Base-by-base conservation (phyloP, 257 asterid species). In the Plantago major region DNA sequence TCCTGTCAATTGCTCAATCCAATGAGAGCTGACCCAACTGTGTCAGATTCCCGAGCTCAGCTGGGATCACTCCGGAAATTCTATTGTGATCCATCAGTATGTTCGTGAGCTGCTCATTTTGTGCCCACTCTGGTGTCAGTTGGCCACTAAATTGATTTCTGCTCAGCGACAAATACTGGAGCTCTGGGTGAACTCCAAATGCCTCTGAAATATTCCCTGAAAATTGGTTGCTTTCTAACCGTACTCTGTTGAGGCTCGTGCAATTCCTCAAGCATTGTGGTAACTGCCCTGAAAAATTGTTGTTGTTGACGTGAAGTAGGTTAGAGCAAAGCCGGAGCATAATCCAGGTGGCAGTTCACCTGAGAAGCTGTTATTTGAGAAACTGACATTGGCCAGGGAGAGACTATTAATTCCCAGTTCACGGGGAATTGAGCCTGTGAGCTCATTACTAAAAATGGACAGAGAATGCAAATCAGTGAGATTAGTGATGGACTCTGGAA, bases 221-320 rank as follows among this genome's bases (percentile, higher is more conserved):
- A 19, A 90, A 72, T 5, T 16, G 73, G 73, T 90, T 90, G 22
- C 70, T 86, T 59, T 87, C 95, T 50, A 90, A 62, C 63, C 92
- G 69, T 4, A 87, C 73, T 57, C 95, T 72, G 1, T 8, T 62
- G 6, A 84, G 73, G 42, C 51, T n/a, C 1, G 84, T 71, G 78
- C 96, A 90, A 50, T 79, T 79, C 77, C 70, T 84, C 58, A 90
- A 64, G 82, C 97, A 90, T 4, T 49, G 68, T 0, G 96, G 97
- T 70, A 90, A 53, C 33, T 71, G 73, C 73, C 97, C 95, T 0
- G 84, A 78, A 46, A 90, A 80, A 12, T 61, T 70, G 78, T 90
- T 90, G 55, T 63, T 65, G 69, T 70, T 72, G 58, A 56, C 81
- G 95, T 84, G 44, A 90, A 72, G 18, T 79, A 71, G 62, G 46